These are phyloP conservation scores for Jacaranda mimosifolia DNA, from an alignment of 257 asterid species.

Conservation along the genomic window DNA sequence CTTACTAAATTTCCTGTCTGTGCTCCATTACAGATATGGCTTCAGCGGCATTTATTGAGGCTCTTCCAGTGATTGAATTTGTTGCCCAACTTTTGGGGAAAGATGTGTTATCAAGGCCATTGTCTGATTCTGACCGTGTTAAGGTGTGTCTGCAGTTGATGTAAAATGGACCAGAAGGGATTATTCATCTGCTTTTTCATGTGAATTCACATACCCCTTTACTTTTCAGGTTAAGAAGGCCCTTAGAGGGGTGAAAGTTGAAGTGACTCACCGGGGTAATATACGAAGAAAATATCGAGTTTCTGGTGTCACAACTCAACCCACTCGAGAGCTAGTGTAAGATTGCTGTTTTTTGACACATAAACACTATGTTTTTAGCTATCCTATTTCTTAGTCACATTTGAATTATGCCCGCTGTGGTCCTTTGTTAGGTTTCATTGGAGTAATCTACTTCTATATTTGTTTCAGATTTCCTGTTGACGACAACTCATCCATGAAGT, in stretches of 20 bases:
- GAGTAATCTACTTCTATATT: neutral
- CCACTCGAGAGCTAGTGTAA: constrained; percentile 96
- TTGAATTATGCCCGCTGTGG: too few species aligned
- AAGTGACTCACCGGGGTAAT: constrained; percentile 93
- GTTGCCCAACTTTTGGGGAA: constrained; percentile 89
- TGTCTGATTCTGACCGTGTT: constrained; percentile 90
- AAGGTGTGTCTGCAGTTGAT: constrained; percentile 56
- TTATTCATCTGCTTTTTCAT: constrained; percentile 9
- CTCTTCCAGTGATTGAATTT: constrained; percentile 95
- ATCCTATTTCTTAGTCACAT: too few species aligned
- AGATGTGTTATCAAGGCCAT: constrained; percentile 82
- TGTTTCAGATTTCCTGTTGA: constrained; percentile 91
- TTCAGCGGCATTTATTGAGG: constrained; percentile 96
- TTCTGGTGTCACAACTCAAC: constrained; percentile 90
- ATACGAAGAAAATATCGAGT: constrained; percentile 95
- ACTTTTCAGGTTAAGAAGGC: constrained; percentile 85
- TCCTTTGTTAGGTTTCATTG: too few species aligned
- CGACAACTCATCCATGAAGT: constrained; percentile 85
- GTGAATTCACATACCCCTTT: neutral
- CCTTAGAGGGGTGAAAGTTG: constrained; percentile 97
- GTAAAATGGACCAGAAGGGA: neutral
- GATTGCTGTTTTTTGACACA: constrained; percentile 25
- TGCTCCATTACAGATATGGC: constrained; percentile 76
- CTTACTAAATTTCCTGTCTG: constrained; percentile 3
- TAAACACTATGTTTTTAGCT: too few species aligned